Evolutionary conservation across 768 basidiomycete genomes (phyloP).

Genomic region (Russula compacta): DNA sequence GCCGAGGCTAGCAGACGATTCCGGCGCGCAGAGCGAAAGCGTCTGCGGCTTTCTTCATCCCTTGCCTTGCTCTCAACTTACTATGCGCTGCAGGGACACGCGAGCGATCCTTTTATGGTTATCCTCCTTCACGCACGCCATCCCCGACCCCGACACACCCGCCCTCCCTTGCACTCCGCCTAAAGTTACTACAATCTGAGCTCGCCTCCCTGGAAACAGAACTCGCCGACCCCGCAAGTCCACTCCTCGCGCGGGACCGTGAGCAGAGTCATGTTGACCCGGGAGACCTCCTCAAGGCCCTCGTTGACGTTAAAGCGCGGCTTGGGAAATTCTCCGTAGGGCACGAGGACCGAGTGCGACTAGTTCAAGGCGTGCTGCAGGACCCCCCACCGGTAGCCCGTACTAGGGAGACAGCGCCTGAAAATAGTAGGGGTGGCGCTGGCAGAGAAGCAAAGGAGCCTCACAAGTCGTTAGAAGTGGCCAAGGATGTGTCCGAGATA

Average conservation of each 20-base stretch:
- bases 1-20: constrained; percentile 67
- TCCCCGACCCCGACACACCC: constrained; percentile 34
- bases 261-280: constrained; percentile 58
- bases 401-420: constrained; percentile 2
- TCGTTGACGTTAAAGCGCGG: constrained; percentile 65
- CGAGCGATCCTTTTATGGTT: constrained; percentile 46
- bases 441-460: constrained; percentile 10
- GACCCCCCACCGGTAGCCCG: constrained; percentile 27
- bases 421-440: constrained; percentile 17
- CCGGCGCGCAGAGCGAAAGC: constrained; percentile 57
- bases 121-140: constrained; percentile 58
- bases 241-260: constrained; percentile 48
- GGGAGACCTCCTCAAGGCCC: constrained; percentile 64
- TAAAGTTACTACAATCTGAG: constrained; percentile 67
- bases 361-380: constrained; percentile 49
- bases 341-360: constrained; percentile 54
- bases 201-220: constrained; percentile 72
- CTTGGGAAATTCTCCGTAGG: constrained; percentile 58
- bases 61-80: not conserved
- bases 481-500: constrained; percentile 55
- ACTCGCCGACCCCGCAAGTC: constrained; percentile 73
- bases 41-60: constrained; percentile 21
- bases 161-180: constrained; percentile 26
- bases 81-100: constrained; percentile 38
- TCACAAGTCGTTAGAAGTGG: constrained; percentile 23